Evolutionary conservation across 2,329 filamentous ascomycete genomes (phyloP).

Genomic region (Alternaria sp.): DNA sequence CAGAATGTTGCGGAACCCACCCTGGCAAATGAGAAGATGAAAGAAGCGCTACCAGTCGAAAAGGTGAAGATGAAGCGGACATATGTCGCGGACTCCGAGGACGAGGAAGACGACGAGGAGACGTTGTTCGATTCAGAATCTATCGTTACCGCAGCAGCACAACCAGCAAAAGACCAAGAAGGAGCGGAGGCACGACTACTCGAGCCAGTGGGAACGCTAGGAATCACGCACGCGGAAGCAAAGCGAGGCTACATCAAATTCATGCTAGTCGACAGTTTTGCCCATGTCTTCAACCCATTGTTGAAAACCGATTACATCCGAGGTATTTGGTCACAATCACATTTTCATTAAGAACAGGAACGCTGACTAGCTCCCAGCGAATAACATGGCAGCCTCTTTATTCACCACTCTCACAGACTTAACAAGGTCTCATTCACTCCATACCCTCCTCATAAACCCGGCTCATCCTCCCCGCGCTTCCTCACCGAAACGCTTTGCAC

Average conservation of each 20-base stretch:
- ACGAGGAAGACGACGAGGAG: constrained; percentile 49
- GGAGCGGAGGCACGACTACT: neutral
- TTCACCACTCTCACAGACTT: constrained; percentile 54
- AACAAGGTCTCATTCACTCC: constrained; percentile 48
- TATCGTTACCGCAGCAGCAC: neutral
- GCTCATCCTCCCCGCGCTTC: constrained; percentile 23
- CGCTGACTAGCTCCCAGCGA: constrained; percentile 37
- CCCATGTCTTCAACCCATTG: constrained; percentile 49
- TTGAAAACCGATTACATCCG: constrained; percentile 50
- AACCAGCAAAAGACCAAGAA: neutral
- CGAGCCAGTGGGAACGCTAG: neutral
- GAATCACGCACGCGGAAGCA: neutral
- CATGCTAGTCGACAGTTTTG: constrained; percentile 54
- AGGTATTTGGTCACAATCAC: constrained; percentile 36
- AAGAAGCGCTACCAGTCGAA: neutral
- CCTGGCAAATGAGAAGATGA: constrained; percentile 29
- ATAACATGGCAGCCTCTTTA: constrained; percentile 53
- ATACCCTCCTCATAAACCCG: constrained; percentile 54
- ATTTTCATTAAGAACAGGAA: constrained; percentile 23
- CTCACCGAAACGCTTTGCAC: constrained; percentile 7
- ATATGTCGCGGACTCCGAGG: constrained; percentile 47
- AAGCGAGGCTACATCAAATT: constrained; percentile 25
- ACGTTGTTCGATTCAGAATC: constrained; percentile 48
- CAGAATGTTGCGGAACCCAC: neutral
- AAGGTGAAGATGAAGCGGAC: constrained; percentile 26